Conservation (phyloP, 2,329 filamentous ascomycete genomes). For the Fusarium clavum region DNA sequence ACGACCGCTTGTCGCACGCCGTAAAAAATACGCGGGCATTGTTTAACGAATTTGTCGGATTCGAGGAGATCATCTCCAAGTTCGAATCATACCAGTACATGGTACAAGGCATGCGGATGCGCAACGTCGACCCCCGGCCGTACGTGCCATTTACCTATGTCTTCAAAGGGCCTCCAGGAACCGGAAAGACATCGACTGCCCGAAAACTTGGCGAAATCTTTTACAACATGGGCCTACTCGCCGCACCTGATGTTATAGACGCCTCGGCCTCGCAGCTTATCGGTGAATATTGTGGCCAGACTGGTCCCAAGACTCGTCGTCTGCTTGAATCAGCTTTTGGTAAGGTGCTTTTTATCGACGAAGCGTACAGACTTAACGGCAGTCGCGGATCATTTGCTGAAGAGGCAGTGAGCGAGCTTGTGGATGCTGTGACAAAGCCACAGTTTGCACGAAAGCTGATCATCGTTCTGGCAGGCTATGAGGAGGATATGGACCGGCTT, state of each 20-base stretch:
- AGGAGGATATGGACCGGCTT: constrained; percentile 72
- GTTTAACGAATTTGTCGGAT: constrained; percentile 71
- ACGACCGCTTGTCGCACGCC: constrained; percentile 59
- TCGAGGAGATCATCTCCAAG: constrained; percentile 65
- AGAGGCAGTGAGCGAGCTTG: constrained; percentile 64
- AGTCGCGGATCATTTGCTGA: constrained; percentile 67
- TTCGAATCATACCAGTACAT: constrained; percentile 68
- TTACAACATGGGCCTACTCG: constrained; percentile 78
- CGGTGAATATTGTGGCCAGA: constrained; percentile 75
- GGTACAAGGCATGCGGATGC: constrained; percentile 61
- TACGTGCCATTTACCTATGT: constrained; percentile 74
- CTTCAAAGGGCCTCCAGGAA: constrained; percentile 73
- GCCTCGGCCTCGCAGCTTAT: constrained; percentile 76
- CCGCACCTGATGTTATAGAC: constrained; percentile 70
- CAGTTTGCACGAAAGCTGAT: constrained; percentile 69
- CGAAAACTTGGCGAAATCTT: constrained; percentile 77
- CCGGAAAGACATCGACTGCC: constrained; percentile 78
- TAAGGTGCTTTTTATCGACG: constrained; percentile 77
- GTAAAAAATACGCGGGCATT: constrained; percentile 61
- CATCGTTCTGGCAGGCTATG: constrained; percentile 76
- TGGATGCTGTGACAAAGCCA: constrained; percentile 64
- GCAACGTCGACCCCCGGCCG: constrained; percentile 63
- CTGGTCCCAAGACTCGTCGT: constrained; percentile 71
- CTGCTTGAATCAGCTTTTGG: constrained; percentile 72
- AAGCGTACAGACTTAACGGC: constrained; percentile 71